phyloP scores from a whole-genome alignment of 2,329 filamentous ascomycete genomes.

The Metarhizium brunneum region DNA sequence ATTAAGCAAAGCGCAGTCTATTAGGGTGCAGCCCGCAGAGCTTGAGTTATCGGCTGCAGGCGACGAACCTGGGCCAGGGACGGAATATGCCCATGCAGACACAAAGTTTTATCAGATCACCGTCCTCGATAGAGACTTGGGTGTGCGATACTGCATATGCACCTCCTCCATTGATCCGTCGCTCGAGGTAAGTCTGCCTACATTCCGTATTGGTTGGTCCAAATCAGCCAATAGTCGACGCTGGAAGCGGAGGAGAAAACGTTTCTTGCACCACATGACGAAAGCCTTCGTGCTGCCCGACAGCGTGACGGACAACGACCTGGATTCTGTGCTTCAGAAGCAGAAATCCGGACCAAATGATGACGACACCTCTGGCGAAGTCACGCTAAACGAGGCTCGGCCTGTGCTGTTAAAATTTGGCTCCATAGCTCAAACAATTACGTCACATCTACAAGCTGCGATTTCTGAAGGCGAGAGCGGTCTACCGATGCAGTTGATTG shows the following conservation, averaged over 20 bases:
- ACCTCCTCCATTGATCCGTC: constrained; percentile 14
- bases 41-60: constrained; percentile 9
- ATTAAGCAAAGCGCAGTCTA: constrained; percentile 12
- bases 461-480: constrained; percentile 11
- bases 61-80: constrained; percentile 14
- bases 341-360: not conserved
- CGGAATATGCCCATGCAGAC: constrained; percentile 21
- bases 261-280: constrained; percentile 19
- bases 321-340: constrained; percentile 11
- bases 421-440: constrained; percentile 13
- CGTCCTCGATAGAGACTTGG: constrained; percentile 31
- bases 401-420: constrained; percentile 15
- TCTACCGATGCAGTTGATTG: constrained; percentile 17
- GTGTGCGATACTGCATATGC: constrained; percentile 31
- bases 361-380: not conserved
- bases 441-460: constrained; percentile 9
- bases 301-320: constrained; percentile 17
- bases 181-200: constrained; percentile 19
- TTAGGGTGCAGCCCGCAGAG: constrained; percentile 19
- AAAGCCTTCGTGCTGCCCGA: constrained; percentile 29
- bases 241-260: constrained; percentile 19
- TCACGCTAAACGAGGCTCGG: not conserved
- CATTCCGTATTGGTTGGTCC: constrained; percentile 16
- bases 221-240: constrained; percentile 14
- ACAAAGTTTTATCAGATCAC: constrained; percentile 39